A percentile compares a stretch with the other conserved stretches of the same genome.
Conservation (phyloP, 2,329 filamentous ascomycete species). For the Fusarium redolens region DNA sequence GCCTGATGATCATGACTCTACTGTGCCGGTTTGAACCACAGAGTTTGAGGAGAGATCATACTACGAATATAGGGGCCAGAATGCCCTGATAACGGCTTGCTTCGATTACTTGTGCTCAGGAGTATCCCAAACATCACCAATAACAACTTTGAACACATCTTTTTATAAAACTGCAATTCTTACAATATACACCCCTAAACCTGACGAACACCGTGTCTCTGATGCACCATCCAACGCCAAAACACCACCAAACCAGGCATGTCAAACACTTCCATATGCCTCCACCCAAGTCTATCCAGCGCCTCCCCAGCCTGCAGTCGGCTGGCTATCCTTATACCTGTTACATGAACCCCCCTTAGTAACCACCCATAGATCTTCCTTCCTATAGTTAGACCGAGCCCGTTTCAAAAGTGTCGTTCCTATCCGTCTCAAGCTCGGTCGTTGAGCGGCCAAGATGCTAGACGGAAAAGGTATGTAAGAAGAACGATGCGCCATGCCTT, state of each 20-base stretch:
- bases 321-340: slow-evolving; percentile 17
- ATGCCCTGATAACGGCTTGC: neutral
- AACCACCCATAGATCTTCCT: slow-evolving; percentile 3
- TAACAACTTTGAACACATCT: neutral
- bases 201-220: slow-evolving; percentile 44
- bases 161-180: slow-evolving; percentile 18
- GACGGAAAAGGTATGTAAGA: slow-evolving; percentile 20
- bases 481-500: slow-evolving; percentile 24
- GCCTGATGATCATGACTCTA: neutral
- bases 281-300: slow-evolving; percentile 30
- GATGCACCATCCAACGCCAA: slow-evolving; percentile 47
- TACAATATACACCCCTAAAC: slow-evolving; percentile 28
- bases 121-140: neutral
- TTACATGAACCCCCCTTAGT: slow-evolving; percentile 9
- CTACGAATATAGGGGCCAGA: too few species aligned
- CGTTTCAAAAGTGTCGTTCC: slow-evolving; percentile 7
- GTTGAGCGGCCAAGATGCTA: slow-evolving; percentile 8
- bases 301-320: slow-evolving; percentile 8
- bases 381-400: slow-evolving; percentile 10
- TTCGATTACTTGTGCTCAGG: neutral
- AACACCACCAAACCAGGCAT: slow-evolving; percentile 41
- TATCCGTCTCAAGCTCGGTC: slow-evolving; percentile 15
- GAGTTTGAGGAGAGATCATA: too few species aligned
- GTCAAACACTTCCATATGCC: slow-evolving; percentile 23
- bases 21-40: neutral